These are phyloP conservation scores for Cucurbita ficifolia DNA, from an alignment of 306 rosid species.

Conservation along the genomic window DNA sequence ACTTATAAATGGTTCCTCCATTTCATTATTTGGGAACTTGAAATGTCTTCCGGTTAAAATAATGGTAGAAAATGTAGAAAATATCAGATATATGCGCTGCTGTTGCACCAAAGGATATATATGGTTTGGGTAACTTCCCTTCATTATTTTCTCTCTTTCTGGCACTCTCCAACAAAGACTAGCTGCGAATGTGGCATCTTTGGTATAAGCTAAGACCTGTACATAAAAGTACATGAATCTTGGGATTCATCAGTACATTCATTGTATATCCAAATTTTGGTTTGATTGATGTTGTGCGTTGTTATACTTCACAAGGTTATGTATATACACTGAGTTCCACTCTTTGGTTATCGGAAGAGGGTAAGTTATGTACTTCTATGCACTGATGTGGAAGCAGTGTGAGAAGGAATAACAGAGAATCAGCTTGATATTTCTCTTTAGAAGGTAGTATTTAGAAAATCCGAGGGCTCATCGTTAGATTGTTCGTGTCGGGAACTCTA, in stretches of 20 bases:
- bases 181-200: neutral
- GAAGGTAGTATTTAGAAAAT: neutral
- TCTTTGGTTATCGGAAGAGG: neutral
- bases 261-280: conserved; percentile 8
- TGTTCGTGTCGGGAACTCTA: neutral
- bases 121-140: conserved; percentile 2
- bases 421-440: neutral
- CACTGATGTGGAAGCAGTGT: conserved; percentile 29
- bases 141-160: neutral
- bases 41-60: neutral
- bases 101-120: neutral
- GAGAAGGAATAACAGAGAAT: conserved; percentile 8
- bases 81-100: neutral
- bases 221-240: conserved; percentile 8
- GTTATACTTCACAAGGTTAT: conserved; percentile 1
- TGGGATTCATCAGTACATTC: conserved; percentile 4
- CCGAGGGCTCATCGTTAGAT: neutral
- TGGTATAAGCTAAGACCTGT: neutral
- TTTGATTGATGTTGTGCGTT: neutral
- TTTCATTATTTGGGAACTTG: conserved; percentile 1
- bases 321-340: conserved; percentile 1
- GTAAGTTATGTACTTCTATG: neutral
- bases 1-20: neutral
- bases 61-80: neutral
- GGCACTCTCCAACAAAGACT: neutral